Base-by-base conservation (phyloP, 306 rosid species). In the Dryas drummondii region DNA sequence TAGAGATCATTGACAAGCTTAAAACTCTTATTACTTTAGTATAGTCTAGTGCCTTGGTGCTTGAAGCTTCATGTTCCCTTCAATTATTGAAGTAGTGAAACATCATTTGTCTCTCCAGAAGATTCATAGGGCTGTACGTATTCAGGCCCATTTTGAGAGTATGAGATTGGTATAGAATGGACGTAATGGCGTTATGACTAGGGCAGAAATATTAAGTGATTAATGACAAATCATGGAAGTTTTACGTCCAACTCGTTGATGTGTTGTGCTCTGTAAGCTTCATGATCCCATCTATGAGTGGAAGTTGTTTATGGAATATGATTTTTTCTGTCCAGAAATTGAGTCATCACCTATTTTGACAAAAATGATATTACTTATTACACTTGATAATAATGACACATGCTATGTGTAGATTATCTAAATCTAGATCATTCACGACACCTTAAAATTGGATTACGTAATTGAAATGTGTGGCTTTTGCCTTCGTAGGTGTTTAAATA, bases 401-500 rank as follows among this genome's bases (percentile, higher is more conserved):
- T 37, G 51, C 9, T 69, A 27, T 17, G 45, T n/a, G 41, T 9
- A 17, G 41, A 71, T 32, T 5, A 52, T 54, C 75, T 54, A 45
- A 41, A 54, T 53, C 74, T 40, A 52, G 40, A 70, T 53, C 32
- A 41, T 17, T 42, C 6, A n/a, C 0, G 17, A 40, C 11, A 40
- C 12, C 17, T 53, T 54, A 40, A 26, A 37, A 59, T 59, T 14
- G 44, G n/a, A 53, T 53, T 40, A 70, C 42, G 14, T 17, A 55
- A 70, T 41, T 70, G 22, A 55, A 54, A 9, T 54, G 52, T 7
- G 41, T 40, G 12, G 15, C n/a, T 16, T 70, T 70, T 69, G 22
- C 49, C n/a, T 53, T 17, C 64, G 37, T 70, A 41, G 47, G 51
- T 40, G 75, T 70, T 10, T 55, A 51, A 70, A 54, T n/a, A 5